Evolutionary conservation across 2,329 filamentous ascomycete species (phyloP).

Genomic region (Neofusicoccum laricinum): DNA sequence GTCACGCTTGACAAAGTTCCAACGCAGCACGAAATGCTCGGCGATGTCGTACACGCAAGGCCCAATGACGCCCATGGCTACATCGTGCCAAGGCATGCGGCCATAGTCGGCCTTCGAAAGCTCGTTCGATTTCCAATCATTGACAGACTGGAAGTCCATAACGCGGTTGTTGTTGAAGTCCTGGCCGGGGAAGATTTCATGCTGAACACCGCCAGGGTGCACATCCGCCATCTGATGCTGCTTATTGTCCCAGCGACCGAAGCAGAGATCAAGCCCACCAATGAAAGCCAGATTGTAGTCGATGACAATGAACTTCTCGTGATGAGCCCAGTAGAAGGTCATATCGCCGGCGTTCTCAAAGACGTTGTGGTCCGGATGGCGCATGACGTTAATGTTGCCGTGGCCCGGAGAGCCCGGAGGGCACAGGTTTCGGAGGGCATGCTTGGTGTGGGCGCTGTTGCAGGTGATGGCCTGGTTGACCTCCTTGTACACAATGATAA

Average conservation of each 20-base stretch:
- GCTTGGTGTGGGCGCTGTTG: conserved; percentile 90
- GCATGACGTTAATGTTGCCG: conserved; percentile 84
- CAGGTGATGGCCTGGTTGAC: conserved; percentile 66
- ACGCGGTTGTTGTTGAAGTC: conserved; percentile 98
- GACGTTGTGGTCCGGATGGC: conserved; percentile 93
- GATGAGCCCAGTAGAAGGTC: conserved; percentile 97
- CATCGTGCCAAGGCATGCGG: conserved; percentile 98
- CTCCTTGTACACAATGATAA: conserved; percentile 89
- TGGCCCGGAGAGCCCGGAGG: conserved; percentile 77
- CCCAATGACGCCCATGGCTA: conserved; percentile 86
- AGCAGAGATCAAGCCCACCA: conserved; percentile 90
- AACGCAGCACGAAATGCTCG: conserved; percentile 89
- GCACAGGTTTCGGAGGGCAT: conserved; percentile 74
- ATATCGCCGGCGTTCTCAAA: conserved; percentile 92
- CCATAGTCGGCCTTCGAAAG: conserved; percentile 87
- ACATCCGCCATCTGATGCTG: conserved; percentile 85
- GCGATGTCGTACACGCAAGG: conserved; percentile 91
- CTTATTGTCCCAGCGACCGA: conserved; percentile 86
- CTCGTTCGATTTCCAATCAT: conserved; percentile 92
- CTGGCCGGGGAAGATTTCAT: conserved; percentile 91
- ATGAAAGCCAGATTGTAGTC: conserved; percentile 91
- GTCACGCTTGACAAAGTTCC: conserved; percentile 96
- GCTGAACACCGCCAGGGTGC: conserved; percentile 75
- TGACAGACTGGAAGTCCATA: conserved; percentile 89
- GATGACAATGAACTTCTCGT: conserved; percentile 96